phyloP scores from a whole-genome alignment of 768 basidiomycete species.

The Hericium coralloides region DNA sequence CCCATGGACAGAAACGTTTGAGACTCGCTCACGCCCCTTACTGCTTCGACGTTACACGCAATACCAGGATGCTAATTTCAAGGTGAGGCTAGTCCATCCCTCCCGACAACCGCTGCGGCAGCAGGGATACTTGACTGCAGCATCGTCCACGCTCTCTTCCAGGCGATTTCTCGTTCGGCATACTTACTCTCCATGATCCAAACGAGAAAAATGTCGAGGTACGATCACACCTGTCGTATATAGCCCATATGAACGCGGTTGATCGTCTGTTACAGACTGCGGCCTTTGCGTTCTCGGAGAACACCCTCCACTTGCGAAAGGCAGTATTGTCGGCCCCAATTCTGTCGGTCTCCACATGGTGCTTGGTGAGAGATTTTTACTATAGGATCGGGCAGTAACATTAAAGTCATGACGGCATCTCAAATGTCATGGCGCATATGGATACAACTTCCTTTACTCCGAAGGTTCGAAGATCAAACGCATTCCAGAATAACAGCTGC shows the following conservation, averaged over 20 bases:
- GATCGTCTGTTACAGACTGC: slow-evolving; percentile 70
- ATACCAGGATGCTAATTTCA: too few species aligned
- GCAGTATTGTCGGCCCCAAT: not conserved
- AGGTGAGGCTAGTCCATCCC: slow-evolving; percentile 48
- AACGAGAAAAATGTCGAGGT: slow-evolving; percentile 76
- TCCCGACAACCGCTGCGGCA: slow-evolving; percentile 64
- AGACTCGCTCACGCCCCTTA: too few species aligned
- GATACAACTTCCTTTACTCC: slow-evolving; percentile 58
- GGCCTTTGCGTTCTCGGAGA: too few species aligned
- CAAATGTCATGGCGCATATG: slow-evolving; percentile 73
- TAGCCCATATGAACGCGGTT: slow-evolving; percentile 79
- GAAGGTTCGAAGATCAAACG: slow-evolving; percentile 69
- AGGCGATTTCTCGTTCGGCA: slow-evolving; percentile 83
- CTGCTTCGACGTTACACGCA: too few species aligned
- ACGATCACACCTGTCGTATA: slow-evolving; percentile 66
- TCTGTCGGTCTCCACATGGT: slow-evolving; percentile 6
- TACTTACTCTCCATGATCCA: slow-evolving; percentile 94
- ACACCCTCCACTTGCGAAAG: too few species aligned
- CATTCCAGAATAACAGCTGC: slow-evolving; percentile 90
- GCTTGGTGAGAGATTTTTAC: slow-evolving; percentile 84
- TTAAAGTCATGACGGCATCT: slow-evolving; percentile 81
- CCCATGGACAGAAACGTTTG: too few species aligned
- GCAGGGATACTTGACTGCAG: slow-evolving; percentile 75
- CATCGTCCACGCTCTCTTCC: slow-evolving; percentile 80
- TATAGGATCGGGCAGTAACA: slow-evolving; percentile 60